phyloP scores from a whole-genome alignment of 768 basidiomycete genomes.

The Tremella yokohamensis region DNA sequence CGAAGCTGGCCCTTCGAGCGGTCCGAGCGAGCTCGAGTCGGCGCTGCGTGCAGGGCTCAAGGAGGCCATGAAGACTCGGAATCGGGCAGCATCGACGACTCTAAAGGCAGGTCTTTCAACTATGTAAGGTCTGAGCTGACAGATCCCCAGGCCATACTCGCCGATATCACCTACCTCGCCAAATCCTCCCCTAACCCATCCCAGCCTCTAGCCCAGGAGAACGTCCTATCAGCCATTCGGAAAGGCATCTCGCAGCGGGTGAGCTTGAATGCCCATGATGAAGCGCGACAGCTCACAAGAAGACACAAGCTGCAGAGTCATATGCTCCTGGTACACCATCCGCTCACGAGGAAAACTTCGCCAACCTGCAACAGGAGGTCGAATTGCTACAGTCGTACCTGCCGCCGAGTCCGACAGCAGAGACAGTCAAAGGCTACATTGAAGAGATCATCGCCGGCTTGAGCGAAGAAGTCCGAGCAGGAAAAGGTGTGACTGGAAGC shows the following conservation, averaged over 20 bases:
- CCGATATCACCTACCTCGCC: conserved; percentile 46
- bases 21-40: conserved; percentile 24
- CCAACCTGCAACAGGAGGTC: conserved; percentile 37
- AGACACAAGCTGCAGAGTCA: conserved; percentile 44
- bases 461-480: conserved; percentile 22
- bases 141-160: conserved; percentile 24
- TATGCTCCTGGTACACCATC: conserved; percentile 41
- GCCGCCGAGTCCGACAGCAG: conserved; percentile 31
- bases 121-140: background rate
- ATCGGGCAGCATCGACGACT: conserved; percentile 34
- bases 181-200: conserved; percentile 45
- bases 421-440: conserved; percentile 24
- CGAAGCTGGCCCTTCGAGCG: background rate
- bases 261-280: conserved; percentile 3
- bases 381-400: conserved; percentile 40
- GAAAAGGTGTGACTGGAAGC: conserved; percentile 40
- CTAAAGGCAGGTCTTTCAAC: conserved; percentile 35
- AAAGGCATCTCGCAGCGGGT: conserved; percentile 47
- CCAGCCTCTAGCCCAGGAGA: conserved; percentile 34
- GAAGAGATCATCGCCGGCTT: conserved; percentile 30
- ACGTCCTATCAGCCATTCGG: conserved; percentile 41
- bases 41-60: conserved; percentile 48
- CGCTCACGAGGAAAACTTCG: conserved; percentile 40
- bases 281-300: background rate
- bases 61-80: conserved; percentile 48